Evolutionary conservation across 2,329 filamentous ascomycete species (phyloP).

Genomic region (Xylariaceae sp.): DNA sequence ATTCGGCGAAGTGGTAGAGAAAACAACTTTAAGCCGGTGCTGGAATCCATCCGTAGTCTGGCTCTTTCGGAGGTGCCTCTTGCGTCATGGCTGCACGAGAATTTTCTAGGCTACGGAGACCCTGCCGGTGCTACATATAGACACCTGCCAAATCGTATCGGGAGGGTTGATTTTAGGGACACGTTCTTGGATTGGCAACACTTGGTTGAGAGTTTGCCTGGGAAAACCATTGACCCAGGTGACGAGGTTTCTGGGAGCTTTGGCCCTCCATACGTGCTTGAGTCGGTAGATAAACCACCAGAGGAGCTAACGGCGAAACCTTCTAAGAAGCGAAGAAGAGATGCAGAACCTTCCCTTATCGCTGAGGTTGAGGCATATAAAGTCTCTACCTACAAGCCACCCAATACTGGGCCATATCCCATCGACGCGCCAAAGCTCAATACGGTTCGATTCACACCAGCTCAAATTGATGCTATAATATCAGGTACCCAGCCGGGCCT

Average conservation of each 20-base stretch:
- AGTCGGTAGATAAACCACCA: constrained; percentile 60
- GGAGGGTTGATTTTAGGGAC: constrained; percentile 85
- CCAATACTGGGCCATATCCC: constrained; percentile 87
- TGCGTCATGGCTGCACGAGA: constrained; percentile 91
- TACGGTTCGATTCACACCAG: constrained; percentile 82
- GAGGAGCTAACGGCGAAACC: constrained; percentile 58
- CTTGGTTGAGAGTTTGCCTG: constrained; percentile 85
- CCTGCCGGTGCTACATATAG: constrained; percentile 86
- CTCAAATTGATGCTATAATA: constrained; percentile 88
- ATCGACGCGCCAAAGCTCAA: constrained; percentile 83
- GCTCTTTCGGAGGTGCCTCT: constrained; percentile 83
- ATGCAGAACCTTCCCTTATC: constrained; percentile 68
- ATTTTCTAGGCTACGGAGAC: constrained; percentile 97
- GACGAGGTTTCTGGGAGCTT: constrained; percentile 74
- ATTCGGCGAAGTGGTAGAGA: constrained; percentile 82
- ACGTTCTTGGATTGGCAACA: constrained; percentile 97
- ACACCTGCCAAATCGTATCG: constrained; percentile 75
- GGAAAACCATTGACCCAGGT: constrained; percentile 79
- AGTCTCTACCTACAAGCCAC: constrained; percentile 87
- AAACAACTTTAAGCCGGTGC: constrained; percentile 94
- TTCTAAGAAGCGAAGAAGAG: constrained; percentile 86
- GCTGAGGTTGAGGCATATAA: constrained; percentile 69
- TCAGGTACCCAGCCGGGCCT: constrained; percentile 94
- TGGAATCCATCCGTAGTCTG: constrained; percentile 88
- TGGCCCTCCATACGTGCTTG: constrained; percentile 83